Conservation (phyloP, 2,329 filamentous ascomycete genomes). For the Coniella lustricola region DNA sequence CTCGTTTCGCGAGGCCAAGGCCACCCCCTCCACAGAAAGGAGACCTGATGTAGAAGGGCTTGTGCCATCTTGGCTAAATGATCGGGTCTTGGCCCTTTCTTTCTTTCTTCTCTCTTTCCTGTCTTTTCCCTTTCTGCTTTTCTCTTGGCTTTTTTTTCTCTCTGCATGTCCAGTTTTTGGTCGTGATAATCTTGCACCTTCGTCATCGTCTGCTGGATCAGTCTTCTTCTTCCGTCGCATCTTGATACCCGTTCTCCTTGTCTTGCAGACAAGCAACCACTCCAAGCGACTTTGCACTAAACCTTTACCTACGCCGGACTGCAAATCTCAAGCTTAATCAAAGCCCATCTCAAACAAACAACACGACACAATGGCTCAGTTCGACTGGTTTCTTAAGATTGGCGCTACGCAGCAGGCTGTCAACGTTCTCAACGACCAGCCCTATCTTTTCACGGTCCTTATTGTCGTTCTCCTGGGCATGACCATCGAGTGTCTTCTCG, state of each 20-base stretch:
- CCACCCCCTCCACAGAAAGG: not conserved
- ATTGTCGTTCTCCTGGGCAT: conserved; percentile 46
- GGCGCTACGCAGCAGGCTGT: conserved; percentile 53
- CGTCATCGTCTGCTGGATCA: conserved; percentile 14
- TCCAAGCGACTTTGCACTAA: too few species aligned
- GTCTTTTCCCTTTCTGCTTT: not conserved
- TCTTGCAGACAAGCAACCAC: conserved; percentile 13
- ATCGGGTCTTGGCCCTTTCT: not conserved
- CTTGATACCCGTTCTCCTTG: not conserved
- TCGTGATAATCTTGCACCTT: not conserved
- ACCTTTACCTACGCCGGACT: too few species aligned
- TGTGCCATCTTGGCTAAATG: not conserved
- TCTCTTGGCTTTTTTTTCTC: not conserved
- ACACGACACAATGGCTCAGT: conserved; percentile 39
- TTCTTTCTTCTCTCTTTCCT: not conserved
- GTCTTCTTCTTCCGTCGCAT: conserved; percentile 16
- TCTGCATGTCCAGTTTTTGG: not conserved
- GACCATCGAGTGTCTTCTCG: conserved; percentile 37
- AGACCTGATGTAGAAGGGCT: not conserved
- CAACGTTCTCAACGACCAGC: conserved; percentile 54
- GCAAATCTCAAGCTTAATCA: too few species aligned
- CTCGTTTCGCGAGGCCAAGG: conserved; percentile 3
- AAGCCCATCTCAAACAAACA: too few species aligned
- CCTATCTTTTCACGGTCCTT: conserved; percentile 50
- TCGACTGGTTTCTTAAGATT: conserved; percentile 49